Percentiles rank a stretch among this genome's conserved stretches.
These are phyloP conservation scores for Hydrangea macrophylla DNA, from an alignment of 148 eudicot species.

Conservation along the genomic window DNA sequence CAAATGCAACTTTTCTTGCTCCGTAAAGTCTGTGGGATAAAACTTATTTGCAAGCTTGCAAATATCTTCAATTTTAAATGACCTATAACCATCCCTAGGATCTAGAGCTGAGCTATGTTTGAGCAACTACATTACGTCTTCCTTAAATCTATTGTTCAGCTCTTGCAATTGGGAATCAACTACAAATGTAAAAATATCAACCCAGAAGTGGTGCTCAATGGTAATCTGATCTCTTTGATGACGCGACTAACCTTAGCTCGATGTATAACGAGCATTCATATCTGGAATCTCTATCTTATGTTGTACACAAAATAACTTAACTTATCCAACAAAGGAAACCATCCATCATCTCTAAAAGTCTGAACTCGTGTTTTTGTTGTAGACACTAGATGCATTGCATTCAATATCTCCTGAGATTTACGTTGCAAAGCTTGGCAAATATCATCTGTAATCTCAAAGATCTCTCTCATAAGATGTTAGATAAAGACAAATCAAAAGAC, in stretches of 20 bases:
- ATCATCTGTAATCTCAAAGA: neutral
- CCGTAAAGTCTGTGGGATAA: too few species aligned
- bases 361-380: neutral
- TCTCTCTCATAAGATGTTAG: neutral
- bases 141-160: too few species aligned
- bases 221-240: neutral
- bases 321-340: too few species aligned
- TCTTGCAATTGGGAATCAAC: too few species aligned
- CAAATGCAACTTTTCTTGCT: too few species aligned
- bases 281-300: too few species aligned
- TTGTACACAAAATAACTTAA: too few species aligned
- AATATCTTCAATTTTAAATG: neutral
- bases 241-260: neutral
- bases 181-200: too few species aligned
- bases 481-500: neutral
- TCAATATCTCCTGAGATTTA: neutral
- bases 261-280: neutral
- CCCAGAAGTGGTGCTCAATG: too few species aligned
- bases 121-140: neutral
- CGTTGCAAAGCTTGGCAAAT: constrained; percentile 10
- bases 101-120: neutral
- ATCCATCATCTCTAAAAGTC: too few species aligned
- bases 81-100: neutral
- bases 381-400: neutral
- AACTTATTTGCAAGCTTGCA: too few species aligned